Evolutionary conservation across 2,329 filamentous ascomycete species (phyloP).

Genomic region (Pseudogymnoascus sp.): DNA sequence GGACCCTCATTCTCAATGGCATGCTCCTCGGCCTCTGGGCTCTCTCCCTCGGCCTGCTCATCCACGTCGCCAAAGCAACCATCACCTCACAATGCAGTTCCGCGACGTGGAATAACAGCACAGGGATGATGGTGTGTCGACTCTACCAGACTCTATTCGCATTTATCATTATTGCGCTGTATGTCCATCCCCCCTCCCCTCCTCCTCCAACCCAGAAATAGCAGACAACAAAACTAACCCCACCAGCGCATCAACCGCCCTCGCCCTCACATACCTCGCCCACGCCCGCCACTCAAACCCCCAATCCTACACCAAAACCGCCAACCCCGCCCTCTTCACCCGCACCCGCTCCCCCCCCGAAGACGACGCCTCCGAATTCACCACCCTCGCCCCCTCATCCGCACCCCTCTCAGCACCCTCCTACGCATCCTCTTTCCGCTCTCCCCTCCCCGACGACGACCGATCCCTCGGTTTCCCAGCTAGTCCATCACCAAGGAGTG

Average conservation of each 20-base stretch:
- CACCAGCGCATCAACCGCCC: not conserved
- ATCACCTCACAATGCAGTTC: not conserved
- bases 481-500: not conserved
- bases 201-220: not conserved
- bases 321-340: not conserved
- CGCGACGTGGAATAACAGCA: slow-evolving; percentile 1
- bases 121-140: not conserved
- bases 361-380: not conserved
- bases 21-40: not conserved
- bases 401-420: not conserved
- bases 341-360: not conserved
- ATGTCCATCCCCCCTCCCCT: not conserved
- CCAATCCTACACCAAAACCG: not conserved
- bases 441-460: not conserved
- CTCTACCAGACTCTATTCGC: not conserved
- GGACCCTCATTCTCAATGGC: not conserved
- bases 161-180: not conserved
- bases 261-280: not conserved
- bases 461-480: not conserved
- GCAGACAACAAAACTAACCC: not conserved
- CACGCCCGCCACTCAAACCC: not conserved
- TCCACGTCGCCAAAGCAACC: not conserved
- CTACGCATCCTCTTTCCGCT: not conserved
- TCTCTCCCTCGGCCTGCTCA: not conserved
- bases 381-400: not conserved